Evolutionary conservation across 805 yeast species (phyloP).

Genomic region (Grigorovia humatica): DNA sequence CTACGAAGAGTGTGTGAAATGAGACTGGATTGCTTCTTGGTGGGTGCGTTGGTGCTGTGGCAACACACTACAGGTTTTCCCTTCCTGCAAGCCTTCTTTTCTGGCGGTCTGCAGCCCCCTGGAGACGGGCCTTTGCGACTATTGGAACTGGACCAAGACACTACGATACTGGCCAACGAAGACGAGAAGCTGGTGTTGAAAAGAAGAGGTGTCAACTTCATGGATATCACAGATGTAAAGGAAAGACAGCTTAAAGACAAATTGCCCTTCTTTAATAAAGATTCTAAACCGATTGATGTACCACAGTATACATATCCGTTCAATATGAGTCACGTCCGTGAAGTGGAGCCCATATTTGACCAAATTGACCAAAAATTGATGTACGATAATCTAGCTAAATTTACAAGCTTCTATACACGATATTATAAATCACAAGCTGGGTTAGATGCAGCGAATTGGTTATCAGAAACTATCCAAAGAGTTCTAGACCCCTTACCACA

Average conservation of each 20-base stretch:
- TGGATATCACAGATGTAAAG: slow-evolving; percentile 46
- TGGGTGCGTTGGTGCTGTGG: not conserved
- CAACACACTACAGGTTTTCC: not conserved
- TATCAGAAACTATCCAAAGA: slow-evolving; percentile 37
- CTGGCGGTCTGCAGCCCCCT: not conserved
- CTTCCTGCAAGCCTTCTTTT: not conserved
- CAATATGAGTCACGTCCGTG: slow-evolving; percentile 27
- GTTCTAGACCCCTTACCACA: slow-evolving; percentile 20
- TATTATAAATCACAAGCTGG: slow-evolving; percentile 71
- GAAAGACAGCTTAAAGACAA: not conserved
- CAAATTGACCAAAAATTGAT: slow-evolving; percentile 39
- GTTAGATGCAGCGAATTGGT: slow-evolving; percentile 59
- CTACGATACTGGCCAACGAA: slow-evolving; percentile 29
- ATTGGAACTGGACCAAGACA: slow-evolving; percentile 17
- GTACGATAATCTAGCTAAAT: slow-evolving; percentile 44
- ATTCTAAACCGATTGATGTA: slow-evolving; percentile 12
- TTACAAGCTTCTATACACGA: slow-evolving; percentile 64
- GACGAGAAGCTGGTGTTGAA: slow-evolving; percentile 36
- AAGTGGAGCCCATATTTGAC: slow-evolving; percentile 33
- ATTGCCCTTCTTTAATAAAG: slow-evolving; percentile 15
- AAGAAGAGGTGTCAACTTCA: slow-evolving; percentile 42
- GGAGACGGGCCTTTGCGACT: slow-evolving; percentile 7
- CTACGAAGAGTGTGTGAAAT: no score
- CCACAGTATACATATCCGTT: slow-evolving; percentile 43
- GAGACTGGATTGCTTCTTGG: no score